Conservation (phyloP, 73 alveolate genomes). For the Urostyla sp. region DNA sequence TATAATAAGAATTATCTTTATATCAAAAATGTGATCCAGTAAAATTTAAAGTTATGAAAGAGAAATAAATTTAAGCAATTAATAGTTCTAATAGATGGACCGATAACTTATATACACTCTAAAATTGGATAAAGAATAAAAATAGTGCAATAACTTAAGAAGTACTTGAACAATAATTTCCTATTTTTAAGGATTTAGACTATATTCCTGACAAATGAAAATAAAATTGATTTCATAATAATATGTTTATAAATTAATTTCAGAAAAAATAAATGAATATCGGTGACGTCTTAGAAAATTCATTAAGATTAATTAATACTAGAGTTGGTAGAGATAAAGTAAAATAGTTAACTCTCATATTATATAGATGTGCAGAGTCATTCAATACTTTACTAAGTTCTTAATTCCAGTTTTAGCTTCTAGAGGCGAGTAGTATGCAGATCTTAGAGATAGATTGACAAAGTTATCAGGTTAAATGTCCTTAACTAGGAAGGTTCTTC, state of each 20-base stretch:
- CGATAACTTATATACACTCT: slow-evolving; percentile 70
- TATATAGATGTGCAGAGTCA: slow-evolving; percentile 43
- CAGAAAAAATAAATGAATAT: too few species aligned
- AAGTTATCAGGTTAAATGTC: slow-evolving; percentile 42
- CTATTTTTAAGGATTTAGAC: too few species aligned
- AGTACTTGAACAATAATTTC: too few species aligned
- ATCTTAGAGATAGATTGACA: slow-evolving; percentile 31
- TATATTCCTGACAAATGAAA: too few species aligned
- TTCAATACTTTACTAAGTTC: slow-evolving; percentile 39
- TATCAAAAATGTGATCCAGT: slow-evolving; percentile 67
- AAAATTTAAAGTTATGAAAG: slow-evolving; percentile 22
- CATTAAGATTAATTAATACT: slow-evolving; percentile 29
- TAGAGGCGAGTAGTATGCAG: slow-evolving; percentile 21
- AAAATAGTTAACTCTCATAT: neutral
- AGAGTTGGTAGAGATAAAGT: slow-evolving; percentile 51
- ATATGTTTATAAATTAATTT: too few species aligned
- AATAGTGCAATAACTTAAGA: too few species aligned
- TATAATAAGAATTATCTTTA: neutral
- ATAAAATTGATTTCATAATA: too few species aligned
- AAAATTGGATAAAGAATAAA: too few species aligned
- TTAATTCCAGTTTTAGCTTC: slow-evolving; percentile 22
- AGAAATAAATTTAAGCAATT: slow-evolving; percentile 27
- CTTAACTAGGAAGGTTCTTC: slow-evolving; percentile 44
- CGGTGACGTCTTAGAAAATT: slow-evolving; percentile 40
- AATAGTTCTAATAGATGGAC: slow-evolving; percentile 70